Evolutionary conservation across 805 yeast genomes (phyloP).

Genomic region (Kodamaea leandrae): DNA sequence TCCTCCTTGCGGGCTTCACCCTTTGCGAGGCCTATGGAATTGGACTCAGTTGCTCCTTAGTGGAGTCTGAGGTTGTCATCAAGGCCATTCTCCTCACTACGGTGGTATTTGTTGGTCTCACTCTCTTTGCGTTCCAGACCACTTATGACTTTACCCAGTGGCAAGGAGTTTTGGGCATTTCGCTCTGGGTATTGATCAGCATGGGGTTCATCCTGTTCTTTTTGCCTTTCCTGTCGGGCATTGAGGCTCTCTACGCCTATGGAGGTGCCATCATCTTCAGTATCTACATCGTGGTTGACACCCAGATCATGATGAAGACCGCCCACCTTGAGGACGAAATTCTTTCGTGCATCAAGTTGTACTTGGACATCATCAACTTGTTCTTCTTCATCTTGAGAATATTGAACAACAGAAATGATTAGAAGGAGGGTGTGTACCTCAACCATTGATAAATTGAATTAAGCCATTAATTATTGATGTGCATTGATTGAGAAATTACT

Average conservation of each 20-base stretch:
- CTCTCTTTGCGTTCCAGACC: slow-evolving; percentile 73
- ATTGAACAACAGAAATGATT: slow-evolving; percentile 31
- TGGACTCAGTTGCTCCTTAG: slow-evolving; percentile 62
- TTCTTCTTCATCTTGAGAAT: slow-evolving; percentile 74
- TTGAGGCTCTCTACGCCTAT: slow-evolving; percentile 65
- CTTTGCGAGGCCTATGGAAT: slow-evolving; percentile 69
- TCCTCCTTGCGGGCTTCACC: slow-evolving; percentile 65
- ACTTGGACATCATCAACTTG: slow-evolving; percentile 79
- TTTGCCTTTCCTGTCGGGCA: slow-evolving; percentile 51
- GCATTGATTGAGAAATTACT: too few relatives aligned
- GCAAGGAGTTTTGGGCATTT: slow-evolving; percentile 55
- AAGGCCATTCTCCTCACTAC: slow-evolving; percentile 71
- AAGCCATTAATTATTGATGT: too few relatives aligned
- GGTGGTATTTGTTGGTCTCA: slow-evolving; percentile 71
- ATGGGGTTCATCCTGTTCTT: slow-evolving; percentile 70
- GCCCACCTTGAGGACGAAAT: slow-evolving; percentile 82
- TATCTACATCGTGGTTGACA: slow-evolving; percentile 73
- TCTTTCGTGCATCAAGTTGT: slow-evolving; percentile 73
- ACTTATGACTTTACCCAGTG: slow-evolving; percentile 71
- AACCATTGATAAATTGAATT: too few relatives aligned
- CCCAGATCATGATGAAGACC: slow-evolving; percentile 73
- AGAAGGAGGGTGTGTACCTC: too few relatives aligned
- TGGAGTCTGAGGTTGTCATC: slow-evolving; percentile 61
- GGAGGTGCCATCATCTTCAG: slow-evolving; percentile 74
- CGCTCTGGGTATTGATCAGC: slow-evolving; percentile 67